Evolutionary conservation across 768 basidiomycete species (phyloP).

Genomic region (Phaffia australis): DNA sequence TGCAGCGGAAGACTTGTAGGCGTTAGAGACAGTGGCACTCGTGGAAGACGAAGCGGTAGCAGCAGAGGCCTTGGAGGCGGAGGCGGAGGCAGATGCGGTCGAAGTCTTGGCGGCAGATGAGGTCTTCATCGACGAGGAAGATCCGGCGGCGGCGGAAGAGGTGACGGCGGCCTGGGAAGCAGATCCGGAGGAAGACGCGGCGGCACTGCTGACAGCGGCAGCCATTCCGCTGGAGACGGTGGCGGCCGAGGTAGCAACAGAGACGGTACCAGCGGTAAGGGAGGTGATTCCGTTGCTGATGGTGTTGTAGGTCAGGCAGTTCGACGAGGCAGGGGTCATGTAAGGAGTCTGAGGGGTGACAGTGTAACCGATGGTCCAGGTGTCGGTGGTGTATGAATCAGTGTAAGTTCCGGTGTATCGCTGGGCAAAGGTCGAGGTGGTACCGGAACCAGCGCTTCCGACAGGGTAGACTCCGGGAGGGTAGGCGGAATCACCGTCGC

Average conservation of each 20-base stretch:
- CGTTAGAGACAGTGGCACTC: conserved; percentile 1
- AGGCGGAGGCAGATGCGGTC: neutral
- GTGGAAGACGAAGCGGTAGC: neutral
- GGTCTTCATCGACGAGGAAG: neutral
- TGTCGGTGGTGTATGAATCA: conserved; percentile 29
- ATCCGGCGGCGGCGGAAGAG: neutral
- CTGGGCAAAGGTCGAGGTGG: conserved; percentile 39
- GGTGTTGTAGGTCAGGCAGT: conserved; percentile 35
- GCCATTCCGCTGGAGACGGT: neutral
- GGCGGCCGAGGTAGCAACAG: neutral
- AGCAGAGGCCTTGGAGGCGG: neutral
- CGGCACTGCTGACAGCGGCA: neutral
- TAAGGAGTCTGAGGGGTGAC: conserved; percentile 36
- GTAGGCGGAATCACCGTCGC: conserved; percentile 40
- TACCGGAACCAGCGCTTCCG: conserved; percentile 44
- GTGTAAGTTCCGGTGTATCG: conserved; percentile 38
- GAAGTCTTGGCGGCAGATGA: neutral
- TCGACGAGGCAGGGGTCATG: conserved; percentile 29
- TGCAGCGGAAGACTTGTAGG: neutral
- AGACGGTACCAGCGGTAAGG: conserved; percentile 27
- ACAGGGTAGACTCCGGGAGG: conserved; percentile 42
- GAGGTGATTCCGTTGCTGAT: conserved; percentile 33
- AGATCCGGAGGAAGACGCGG: neutral
- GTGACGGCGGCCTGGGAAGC: neutral
- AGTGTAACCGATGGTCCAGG: conserved; percentile 37